Percentiles rank a stretch among this genome's conserved stretches.
These are phyloP conservation scores for Umbellularia californica DNA, from an alignment of 164 flowering plant species.

Conservation along the genomic window DNA sequence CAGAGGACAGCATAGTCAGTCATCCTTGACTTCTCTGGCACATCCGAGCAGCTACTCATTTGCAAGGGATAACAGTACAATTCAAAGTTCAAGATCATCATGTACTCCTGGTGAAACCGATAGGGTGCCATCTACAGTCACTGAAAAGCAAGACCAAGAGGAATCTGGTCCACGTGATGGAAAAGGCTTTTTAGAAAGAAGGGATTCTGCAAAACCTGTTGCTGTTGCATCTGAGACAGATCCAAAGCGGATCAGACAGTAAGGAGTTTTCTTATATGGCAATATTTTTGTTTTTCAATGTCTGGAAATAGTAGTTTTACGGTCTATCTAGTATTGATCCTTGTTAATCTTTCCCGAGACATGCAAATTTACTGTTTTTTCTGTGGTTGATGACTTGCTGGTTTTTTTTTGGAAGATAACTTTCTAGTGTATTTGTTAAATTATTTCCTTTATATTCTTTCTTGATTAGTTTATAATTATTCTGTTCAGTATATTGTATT, in stretches of 20 bases:
- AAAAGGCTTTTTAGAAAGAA: conserved; percentile 2
- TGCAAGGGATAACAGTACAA: neutral
- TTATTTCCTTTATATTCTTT: no score
- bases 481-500: no score
- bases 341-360: no score
- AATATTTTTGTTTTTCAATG: neutral
- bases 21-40: conserved; percentile 26
- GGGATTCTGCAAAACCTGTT: conserved; percentile 36
- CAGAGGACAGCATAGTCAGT: conserved; percentile 29
- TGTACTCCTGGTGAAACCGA: neutral
- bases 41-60: conserved; percentile 24
- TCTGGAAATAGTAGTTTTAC: neutral
- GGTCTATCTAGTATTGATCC: no score
- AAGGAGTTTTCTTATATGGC: conserved; percentile 19
- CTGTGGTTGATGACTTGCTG: no score
- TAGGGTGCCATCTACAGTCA: conserved; percentile 17
- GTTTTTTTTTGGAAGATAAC: no score
- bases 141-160: conserved; percentile 34
- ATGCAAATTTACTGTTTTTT: no score
- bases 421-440: no score
- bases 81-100: neutral
- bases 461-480: no score
- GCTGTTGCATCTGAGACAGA: conserved; percentile 56
- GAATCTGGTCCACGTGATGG: conserved; percentile 24
- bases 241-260: conserved; percentile 83